A percentile compares a stretch with the other conserved stretches of the same genome.
Evolutionary conservation across 352 stramenopile genomes (phyloP).

Genomic region (Phytophthora syringae): DNA sequence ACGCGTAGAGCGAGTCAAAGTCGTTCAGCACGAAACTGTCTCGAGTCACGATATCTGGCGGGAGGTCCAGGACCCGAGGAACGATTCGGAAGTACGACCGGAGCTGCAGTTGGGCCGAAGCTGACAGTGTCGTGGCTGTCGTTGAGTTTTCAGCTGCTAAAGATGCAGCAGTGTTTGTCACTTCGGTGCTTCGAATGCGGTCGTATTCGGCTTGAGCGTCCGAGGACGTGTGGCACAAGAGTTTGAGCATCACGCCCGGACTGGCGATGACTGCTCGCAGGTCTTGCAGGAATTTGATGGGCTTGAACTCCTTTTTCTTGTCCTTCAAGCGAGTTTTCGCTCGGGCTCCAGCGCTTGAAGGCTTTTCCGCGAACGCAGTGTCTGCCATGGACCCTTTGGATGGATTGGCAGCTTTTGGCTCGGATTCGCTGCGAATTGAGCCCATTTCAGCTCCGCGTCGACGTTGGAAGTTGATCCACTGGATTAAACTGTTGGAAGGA

Average conservation of each 20-base stretch:
- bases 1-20: constrained; percentile 79
- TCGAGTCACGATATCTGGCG: constrained; percentile 66
- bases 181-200: constrained; percentile 49
- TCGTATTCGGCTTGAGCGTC: constrained; percentile 66
- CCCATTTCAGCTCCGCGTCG: constrained; percentile 48
- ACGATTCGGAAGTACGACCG: constrained; percentile 80
- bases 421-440: constrained; percentile 3
- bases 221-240: constrained; percentile 65
- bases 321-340: constrained; percentile 53
- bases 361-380: constrained; percentile 9
- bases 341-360: constrained; percentile 17
- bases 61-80: constrained; percentile 53
- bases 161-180: constrained; percentile 25
- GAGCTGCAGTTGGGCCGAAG: constrained; percentile 62
- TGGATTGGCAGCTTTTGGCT: background rate
- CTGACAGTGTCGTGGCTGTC: constrained; percentile 57
- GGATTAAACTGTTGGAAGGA: constrained; percentile 64
- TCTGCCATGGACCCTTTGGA: background rate
- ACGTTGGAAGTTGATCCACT: constrained; percentile 78
- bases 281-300: constrained; percentile 73
- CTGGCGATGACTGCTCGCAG: constrained; percentile 55
- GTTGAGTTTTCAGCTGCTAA: constrained; percentile 57
- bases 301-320: constrained; percentile 71
- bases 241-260: constrained; percentile 73
- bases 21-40: constrained; percentile 78